A percentile compares a stretch with the other conserved stretches of the same genome.
Evolutionary conservation across 345 rosid species (phyloP).

Genomic region (Salix purpurea): DNA sequence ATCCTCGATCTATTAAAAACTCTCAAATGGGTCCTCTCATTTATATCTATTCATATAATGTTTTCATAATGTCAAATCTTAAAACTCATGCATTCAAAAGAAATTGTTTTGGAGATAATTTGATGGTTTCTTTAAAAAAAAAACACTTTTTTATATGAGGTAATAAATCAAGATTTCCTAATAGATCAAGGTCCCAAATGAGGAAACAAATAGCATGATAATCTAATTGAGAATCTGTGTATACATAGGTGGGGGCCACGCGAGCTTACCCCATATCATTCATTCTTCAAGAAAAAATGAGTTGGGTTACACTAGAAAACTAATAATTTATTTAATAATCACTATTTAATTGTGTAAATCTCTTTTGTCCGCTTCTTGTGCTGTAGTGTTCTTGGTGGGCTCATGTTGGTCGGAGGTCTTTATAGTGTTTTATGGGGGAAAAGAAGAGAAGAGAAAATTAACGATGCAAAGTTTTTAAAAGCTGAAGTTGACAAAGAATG

Average conservation of each 20-base stretch:
- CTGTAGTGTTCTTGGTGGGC: constrained; percentile 64
- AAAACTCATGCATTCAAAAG: no score
- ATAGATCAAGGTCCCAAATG: no score
- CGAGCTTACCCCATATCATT: no score
- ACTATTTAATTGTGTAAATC: background rate
- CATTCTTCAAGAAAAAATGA: no score
- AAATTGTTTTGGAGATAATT: no score
- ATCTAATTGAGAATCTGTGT: no score
- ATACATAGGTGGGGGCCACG: no score
- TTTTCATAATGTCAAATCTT: background rate
- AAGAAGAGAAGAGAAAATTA: constrained; percentile 45
- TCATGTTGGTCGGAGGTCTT: constrained; percentile 67
- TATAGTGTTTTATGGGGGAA: constrained; percentile 88
- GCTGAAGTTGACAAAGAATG: constrained; percentile 30
- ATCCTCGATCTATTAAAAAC: background rate
- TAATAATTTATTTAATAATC: background rate
- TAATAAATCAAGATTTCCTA: no score
- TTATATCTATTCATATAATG: background rate
- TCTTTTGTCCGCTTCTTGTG: background rate
- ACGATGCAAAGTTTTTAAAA: constrained; percentile 16
- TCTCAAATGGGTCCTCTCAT: background rate
- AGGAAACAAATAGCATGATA: no score
- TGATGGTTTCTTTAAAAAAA: no score
- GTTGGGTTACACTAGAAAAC: no score
- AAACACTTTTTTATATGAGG: no score